A percentile compares a stretch with the other conserved stretches of the same genome.
Conservation (phyloP, 2,329 filamentous ascomycete species). For the Aspergillus nomiae region DNA sequence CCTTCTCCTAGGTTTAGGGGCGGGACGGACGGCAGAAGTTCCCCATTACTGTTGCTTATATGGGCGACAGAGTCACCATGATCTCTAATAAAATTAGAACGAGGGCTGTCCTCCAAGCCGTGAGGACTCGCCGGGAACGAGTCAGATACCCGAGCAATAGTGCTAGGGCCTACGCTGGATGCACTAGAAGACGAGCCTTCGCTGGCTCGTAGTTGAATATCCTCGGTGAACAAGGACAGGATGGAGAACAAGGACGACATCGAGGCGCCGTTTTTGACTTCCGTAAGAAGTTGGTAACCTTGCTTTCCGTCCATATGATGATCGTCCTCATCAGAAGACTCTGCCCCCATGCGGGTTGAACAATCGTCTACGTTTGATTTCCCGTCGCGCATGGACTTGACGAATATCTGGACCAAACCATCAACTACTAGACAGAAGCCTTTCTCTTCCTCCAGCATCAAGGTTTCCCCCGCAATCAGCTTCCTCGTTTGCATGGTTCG, state of each 20-base stretch:
- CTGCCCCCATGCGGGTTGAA: slow-evolving; percentile 43
- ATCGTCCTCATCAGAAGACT: slow-evolving; percentile 71
- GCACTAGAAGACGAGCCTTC: slow-evolving; percentile 52
- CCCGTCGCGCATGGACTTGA: slow-evolving; percentile 72
- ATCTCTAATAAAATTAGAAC: slow-evolving; percentile 23
- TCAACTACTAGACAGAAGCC: slow-evolving; percentile 98
- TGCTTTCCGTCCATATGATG: slow-evolving; percentile 65
- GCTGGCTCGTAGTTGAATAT: slow-evolving; percentile 75
- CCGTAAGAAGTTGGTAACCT: slow-evolving; percentile 90
- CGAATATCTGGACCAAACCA: slow-evolving; percentile 94
- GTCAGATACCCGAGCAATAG: slow-evolving; percentile 34
- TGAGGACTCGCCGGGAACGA: slow-evolving; percentile 44
- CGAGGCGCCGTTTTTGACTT: slow-evolving; percentile 95
- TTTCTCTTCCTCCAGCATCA: slow-evolving; percentile 95
- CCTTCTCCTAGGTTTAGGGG: slow-evolving; percentile 69
- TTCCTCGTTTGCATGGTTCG: slow-evolving; percentile 98
- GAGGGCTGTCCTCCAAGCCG: slow-evolving; percentile 31
- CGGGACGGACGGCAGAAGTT: slow-evolving; percentile 64
- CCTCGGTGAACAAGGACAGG: slow-evolving; percentile 93
- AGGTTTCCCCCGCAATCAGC: slow-evolving; percentile 90
- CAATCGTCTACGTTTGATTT: slow-evolving; percentile 43
- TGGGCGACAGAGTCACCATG: slow-evolving; percentile 20
- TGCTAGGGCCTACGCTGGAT: slow-evolving; percentile 34
- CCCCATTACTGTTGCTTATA: slow-evolving; percentile 26
- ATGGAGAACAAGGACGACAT: slow-evolving; percentile 99